phyloP scores from a whole-genome alignment of 768 basidiomycete species.

The Lyophyllum semitale region DNA sequence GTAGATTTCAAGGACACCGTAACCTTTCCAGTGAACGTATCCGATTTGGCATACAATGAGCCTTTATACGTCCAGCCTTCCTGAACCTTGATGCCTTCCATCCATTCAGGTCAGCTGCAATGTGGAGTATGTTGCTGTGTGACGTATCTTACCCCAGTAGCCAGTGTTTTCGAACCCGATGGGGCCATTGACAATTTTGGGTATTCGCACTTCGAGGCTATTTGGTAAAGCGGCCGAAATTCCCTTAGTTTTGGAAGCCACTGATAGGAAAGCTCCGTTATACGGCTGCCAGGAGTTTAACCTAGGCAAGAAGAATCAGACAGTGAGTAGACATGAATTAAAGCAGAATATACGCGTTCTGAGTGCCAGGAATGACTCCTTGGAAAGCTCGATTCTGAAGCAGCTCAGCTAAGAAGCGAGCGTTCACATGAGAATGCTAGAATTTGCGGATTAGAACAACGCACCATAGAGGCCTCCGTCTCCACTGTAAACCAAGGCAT shows the following conservation, averaged over 20 bases:
- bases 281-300: conserved; percentile 47
- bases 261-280: conserved; percentile 39
- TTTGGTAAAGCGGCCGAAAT: conserved; percentile 57
- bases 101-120: not conserved
- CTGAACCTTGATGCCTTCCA: conserved; percentile 54
- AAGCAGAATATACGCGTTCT: conserved; percentile 29
- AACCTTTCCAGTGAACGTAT: conserved; percentile 34
- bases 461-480: conserved; percentile 43
- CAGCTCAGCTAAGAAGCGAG: conserved; percentile 29
- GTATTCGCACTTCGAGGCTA: conserved; percentile 49
- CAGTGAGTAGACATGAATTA: not conserved
- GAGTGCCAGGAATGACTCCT: conserved; percentile 49
- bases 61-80: conserved; percentile 55
- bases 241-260: conserved; percentile 41
- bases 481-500: conserved; percentile 25
- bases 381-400: conserved; percentile 65
- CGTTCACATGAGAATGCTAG: not conserved
- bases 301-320: conserved; percentile 8
- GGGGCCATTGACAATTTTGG: conserved; percentile 32
- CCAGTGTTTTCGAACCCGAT: conserved; percentile 55
- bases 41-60: conserved; percentile 48
- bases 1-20: conserved; percentile 41
- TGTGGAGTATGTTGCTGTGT: not conserved
- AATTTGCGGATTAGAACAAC: not conserved
- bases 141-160: conserved; percentile 44